Base-by-base conservation (phyloP, 1,284 basidiomycete species). In the Boletus smithii region DNA sequence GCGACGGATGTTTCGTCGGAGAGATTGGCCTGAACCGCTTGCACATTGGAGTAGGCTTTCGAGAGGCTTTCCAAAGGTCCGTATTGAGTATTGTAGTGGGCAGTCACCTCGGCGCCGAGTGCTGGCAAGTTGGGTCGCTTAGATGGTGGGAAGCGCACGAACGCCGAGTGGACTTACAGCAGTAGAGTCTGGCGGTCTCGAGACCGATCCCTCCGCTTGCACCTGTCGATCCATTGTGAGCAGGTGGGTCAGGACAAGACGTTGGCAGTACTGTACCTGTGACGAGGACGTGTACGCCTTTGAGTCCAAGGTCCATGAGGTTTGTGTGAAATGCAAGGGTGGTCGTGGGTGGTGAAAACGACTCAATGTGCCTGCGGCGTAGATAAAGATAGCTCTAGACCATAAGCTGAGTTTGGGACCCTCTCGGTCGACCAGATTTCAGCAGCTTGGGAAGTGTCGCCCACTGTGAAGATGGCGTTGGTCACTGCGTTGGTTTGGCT, bases 131-230 rank as follows among this genome's bases (percentile, higher is more conserved):
- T 8, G 26, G 16, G 10, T 30, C 8, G n/a, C 38, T 38, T 42
- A 43, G 32, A 29, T 23, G 24, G 16, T 6, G 4, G 20, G 36
- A 20, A 20, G 22, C 5, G 26, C 5, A 7, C 8, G 43, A 26
- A 8, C 26, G 17, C 37, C 9, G 45, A 24, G 10, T 27, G 18
- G 36, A 61, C 68, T 60, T 50, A 79, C 82, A 69, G 22, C 81
- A 72, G 58, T 80, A 85, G 1, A 76, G 60, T 13, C 69, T 66
- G 13, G 72, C 70, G 3, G 78, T 82, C 56, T 76, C 80, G 0
- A 83, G 66, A 10, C 84, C 84, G 38, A 86, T 85, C 3, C 82
- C 83, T 4, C 83, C 82, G 53, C 78, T 82, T 3, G 83, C 81
- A 47, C 84, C 84, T 79, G 55, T 48, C 43, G 26, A 26, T 44